Base-by-base conservation (phyloP, 805 yeast genomes). In the fission yeast (Schizosaccharomyces pombe) region DNA sequence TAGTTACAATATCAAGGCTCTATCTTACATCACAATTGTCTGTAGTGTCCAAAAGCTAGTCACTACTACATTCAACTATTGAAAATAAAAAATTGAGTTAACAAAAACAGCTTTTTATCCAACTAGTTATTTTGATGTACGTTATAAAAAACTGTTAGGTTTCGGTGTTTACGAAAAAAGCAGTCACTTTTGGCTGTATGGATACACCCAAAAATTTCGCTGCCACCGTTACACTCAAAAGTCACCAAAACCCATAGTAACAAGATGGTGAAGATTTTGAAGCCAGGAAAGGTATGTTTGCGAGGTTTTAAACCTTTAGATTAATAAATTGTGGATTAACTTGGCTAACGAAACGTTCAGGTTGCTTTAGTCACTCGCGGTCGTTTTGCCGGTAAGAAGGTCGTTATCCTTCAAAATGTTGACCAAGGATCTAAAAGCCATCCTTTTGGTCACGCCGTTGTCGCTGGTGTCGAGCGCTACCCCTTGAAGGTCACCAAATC, bases 341-440 rank as follows among this genome's bases (percentile, higher is more conserved):
- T 31, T 22, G 3, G 12, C 4, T 56, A 54, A 43, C 62, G 53
- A n/a, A n/a, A n/a, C n/a, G n/a, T n/a, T n/a, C 22, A 37, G 43
- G 43, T 70, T 83, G 94, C 97, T 78, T 87, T 91, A 77, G 87
- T 91, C 73, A 94, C 87, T 75, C 89, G 97, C 75, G 98, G 98
- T 71, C 91, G 98, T 79, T 89, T 79, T 85, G 98, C 98, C 73
- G 98, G 98, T 79, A 89, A 87, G 84, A 91, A 91, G 83, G 98
- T 91, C 65, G 98, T 91, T 72, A 86, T 91, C 71, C 87, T 91
- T 72, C 86, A 85, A 76, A 91, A 95, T 66, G 93, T 84, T 72
- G 97, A 91, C 70, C 96, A 91, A 70, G 98, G 98, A 72, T 78
- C 97, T 77, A 91, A 91, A 78, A 72, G 91, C 62, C 96, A 89